Base-by-base conservation (phyloP, 1,139 yeast genomes). In the Candida sojae region DNA sequence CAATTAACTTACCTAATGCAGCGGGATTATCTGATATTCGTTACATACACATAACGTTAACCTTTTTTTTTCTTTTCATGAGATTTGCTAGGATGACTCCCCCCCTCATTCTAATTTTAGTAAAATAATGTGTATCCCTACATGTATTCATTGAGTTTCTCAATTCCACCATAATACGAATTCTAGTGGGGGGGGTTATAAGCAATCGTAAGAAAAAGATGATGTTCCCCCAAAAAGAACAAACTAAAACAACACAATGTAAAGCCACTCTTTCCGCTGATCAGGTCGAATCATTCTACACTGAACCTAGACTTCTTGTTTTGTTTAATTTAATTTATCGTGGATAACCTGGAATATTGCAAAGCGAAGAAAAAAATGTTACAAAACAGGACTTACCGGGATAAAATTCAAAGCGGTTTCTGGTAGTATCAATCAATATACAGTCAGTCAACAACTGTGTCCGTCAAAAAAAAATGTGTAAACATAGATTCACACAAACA, bases 211-310 rank as follows among this genome's bases (percentile, higher is more conserved):
- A 36, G 25, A 36, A 25, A 6, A 36, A 36, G 21, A 17, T 17
- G 21, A 17, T 26, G 4, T 26, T 4, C 9, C 9, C 9, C 9
- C 29, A 26, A 36, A 25, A 25, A 10, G 25, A 25, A 25, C 3
- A 25, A 36, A 23, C 17, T 21, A 6, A 35, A 10, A n/a, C 39
- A 17, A 25, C 10, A 36, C 9, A 26, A 26, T 26, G 9, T 3
- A 26, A 26, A 26, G 9, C 9, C 29, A 6, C 29, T 26, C 9
- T 11, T 23, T n/a, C 30, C 30, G 21, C 11, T 25, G 39, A 36
- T 36, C 39, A 25, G 30, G n/a, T 36, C 31, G 10, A 25, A 36
- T 36, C 39, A 36, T 36, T 36, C 39, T 36, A 36, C 30, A 36
- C 21, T 36, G 39, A 6, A 23, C 30, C 39, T 25, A 17, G 39